Percentiles rank a stretch among this genome's conserved stretches.
Conservation (phyloP, 225 moss, liverwort and hornwort species). For the Physcomitrellopsis africana region DNA sequence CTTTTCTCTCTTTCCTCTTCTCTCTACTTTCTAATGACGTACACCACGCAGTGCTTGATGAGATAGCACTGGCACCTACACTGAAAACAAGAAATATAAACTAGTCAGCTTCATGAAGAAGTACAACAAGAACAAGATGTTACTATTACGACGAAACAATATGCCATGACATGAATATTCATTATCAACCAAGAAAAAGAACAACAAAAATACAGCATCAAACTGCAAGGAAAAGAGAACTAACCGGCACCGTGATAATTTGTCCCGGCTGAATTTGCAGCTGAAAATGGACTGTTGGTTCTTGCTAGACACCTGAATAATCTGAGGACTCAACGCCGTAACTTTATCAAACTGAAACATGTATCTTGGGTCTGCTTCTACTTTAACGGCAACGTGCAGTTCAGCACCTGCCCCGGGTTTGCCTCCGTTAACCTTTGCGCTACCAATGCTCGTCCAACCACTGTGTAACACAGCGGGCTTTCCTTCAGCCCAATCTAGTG, state of each 20-base stretch:
- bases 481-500: slow-evolving; percentile 71
- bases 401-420: slow-evolving; percentile 69
- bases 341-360: slow-evolving; percentile 87
- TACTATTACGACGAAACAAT: too few species aligned
- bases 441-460: slow-evolving; percentile 79
- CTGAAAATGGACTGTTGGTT: slow-evolving; percentile 90
- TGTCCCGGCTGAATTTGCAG: slow-evolving; percentile 91
- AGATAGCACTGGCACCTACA: slow-evolving; percentile 63
- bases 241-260: slow-evolving; percentile 68
- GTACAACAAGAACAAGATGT: not conserved
- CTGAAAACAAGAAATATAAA: slow-evolving; percentile 34
- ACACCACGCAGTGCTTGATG: slow-evolving; percentile 51
- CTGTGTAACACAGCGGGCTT: slow-evolving; percentile 61
- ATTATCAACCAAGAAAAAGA: not conserved
- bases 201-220: not conserved
- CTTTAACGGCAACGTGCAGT: slow-evolving; percentile 76
- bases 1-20: slow-evolving; percentile 74
- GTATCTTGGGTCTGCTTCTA: slow-evolving; percentile 79
- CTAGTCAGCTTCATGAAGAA: not conserved
- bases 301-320: slow-evolving; percentile 78
- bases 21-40: slow-evolving; percentile 50
- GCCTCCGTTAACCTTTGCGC: slow-evolving; percentile 51
- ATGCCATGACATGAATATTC: not conserved
- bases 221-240: slow-evolving; percentile 12
- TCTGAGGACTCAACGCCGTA: slow-evolving; percentile 79